These are phyloP conservation scores for Smallanthus sonchifolius DNA, from an alignment of 129 eudicot species.

Conservation along the genomic window DNA sequence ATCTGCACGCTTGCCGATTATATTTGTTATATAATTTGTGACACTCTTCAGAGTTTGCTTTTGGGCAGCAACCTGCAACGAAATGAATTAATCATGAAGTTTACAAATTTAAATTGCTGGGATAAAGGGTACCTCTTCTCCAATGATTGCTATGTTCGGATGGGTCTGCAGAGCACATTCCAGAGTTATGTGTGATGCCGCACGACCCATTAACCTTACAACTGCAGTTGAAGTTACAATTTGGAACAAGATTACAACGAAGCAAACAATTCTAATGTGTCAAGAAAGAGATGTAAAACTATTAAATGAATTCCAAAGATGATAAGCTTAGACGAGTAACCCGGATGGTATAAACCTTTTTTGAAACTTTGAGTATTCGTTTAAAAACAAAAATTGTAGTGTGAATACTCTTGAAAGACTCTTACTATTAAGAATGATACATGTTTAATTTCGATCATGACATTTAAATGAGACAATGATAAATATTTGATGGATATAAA, in stretches of 20 bases:
- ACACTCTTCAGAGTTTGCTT: constrained; percentile 76
- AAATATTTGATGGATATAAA: neutral
- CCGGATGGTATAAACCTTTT: neutral
- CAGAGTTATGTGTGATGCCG: constrained; percentile 96
- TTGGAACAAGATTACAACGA: neutral
- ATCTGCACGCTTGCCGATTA: constrained; percentile 79
- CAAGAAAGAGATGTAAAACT: neutral
- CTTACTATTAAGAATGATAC: neutral
- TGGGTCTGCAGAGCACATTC: constrained; percentile 99
- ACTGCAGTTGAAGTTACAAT: constrained; percentile 40
- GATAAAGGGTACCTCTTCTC: constrained; percentile 71
- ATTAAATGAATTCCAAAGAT: neutral
- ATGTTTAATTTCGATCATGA: neutral
- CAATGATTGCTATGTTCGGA: constrained; percentile 89
- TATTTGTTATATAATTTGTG: constrained; percentile 73
- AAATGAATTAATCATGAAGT: neutral
- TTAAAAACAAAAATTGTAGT: neutral
- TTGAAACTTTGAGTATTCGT: neutral
- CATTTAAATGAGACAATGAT: neutral
- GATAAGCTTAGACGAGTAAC: constrained; percentile 8
- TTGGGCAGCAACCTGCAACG: constrained; percentile 75
- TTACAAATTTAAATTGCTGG: neutral
- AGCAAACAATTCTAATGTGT: neutral
- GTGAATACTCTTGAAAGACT: neutral
- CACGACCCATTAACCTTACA: constrained; percentile 99